Evolutionary conservation across 495 filamentous ascomycete genomes (phyloP).

Genomic region (Lophiostoma macrostomum): DNA sequence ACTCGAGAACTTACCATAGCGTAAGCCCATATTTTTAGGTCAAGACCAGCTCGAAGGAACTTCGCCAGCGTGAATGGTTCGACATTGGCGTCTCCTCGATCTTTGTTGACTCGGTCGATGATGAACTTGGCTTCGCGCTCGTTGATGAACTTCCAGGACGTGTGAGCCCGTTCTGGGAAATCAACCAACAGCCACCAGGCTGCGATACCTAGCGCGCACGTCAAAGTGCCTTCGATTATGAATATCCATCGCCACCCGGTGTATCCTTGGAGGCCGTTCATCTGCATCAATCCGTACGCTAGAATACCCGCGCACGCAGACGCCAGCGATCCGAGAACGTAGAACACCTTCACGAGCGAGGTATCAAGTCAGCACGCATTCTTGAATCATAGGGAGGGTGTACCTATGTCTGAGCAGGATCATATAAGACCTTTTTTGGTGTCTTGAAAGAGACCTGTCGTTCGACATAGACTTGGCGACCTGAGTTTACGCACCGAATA

Average conservation of each 20-base stretch:
- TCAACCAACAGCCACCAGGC: conserved; percentile 37
- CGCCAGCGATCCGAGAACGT: conserved; percentile 61
- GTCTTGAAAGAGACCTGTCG: no score
- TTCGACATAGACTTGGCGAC: no score
- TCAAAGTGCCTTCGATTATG: conserved; percentile 58
- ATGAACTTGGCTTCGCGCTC: conserved; percentile 41
- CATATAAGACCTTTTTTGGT: no score
- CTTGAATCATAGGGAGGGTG: no score
- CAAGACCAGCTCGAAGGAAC: conserved; percentile 36
- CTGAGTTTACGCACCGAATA: no score
- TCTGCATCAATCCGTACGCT: conserved; percentile 52
- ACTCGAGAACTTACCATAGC: conserved; percentile 35
- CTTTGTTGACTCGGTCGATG: conserved; percentile 41
- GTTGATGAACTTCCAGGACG: conserved; percentile 36
- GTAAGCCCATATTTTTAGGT: conserved; percentile 45
- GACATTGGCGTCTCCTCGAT: conserved; percentile 39
- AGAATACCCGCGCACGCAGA: conserved; percentile 61
- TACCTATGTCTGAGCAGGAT: no score
- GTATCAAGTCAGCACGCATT: no score
- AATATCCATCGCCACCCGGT: conserved; percentile 61
- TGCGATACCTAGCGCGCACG: conserved; percentile 39
- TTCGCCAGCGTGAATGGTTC: conserved; percentile 39
- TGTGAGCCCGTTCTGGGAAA: conserved; percentile 37
- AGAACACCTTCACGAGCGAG: no score
- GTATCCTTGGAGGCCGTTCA: conserved; percentile 39